Evolutionary conservation across 2,329 filamentous ascomycete species (phyloP).

Genomic region (Zasmidium cellare): DNA sequence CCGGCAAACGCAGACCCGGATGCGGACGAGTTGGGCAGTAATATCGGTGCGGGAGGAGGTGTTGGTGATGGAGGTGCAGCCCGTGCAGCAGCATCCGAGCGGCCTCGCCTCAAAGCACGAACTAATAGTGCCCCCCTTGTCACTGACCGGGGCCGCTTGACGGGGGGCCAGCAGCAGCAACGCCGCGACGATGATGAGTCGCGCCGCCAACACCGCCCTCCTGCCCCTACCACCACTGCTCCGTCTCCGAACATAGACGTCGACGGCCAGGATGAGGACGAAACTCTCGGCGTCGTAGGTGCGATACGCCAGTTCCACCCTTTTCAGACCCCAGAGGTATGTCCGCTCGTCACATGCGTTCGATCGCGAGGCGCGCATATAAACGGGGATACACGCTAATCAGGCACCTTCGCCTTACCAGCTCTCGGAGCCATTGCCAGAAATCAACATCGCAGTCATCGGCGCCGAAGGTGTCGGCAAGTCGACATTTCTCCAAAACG

Average conservation of each 20-base stretch:
- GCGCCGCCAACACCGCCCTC: neutral
- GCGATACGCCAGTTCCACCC: slow-evolving; percentile 28
- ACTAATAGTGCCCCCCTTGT: slow-evolving; percentile 31
- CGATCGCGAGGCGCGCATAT: slow-evolving; percentile 3
- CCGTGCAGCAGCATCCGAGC: slow-evolving; percentile 12
- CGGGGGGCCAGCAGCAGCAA: slow-evolving; percentile 4
- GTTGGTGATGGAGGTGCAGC: neutral
- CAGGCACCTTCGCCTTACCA: slow-evolving; percentile 2
- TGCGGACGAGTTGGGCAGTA: neutral
- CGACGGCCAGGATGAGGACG: slow-evolving; percentile 32
- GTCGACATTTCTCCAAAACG: slow-evolving; percentile 59
- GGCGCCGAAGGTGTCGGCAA: slow-evolving; percentile 58
- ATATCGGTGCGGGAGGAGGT: neutral
- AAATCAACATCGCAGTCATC: slow-evolving; percentile 60
- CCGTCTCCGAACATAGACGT: slow-evolving; percentile 14
- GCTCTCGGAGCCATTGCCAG: slow-evolving; percentile 42
- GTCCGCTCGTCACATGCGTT: slow-evolving; percentile 9
- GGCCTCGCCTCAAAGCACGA: slow-evolving; percentile 25
- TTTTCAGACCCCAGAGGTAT: slow-evolving; percentile 32
- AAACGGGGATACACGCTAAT: slow-evolving; percentile 20
- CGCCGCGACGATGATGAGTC: neutral
- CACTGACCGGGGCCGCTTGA: neutral
- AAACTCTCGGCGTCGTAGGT: slow-evolving; percentile 32
- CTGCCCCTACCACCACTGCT: neutral
- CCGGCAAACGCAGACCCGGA: slow-evolving; percentile 13